Conservation (phyloP, 2,329 filamentous ascomycete genomes). For the Sarocladiaceae sp. region DNA sequence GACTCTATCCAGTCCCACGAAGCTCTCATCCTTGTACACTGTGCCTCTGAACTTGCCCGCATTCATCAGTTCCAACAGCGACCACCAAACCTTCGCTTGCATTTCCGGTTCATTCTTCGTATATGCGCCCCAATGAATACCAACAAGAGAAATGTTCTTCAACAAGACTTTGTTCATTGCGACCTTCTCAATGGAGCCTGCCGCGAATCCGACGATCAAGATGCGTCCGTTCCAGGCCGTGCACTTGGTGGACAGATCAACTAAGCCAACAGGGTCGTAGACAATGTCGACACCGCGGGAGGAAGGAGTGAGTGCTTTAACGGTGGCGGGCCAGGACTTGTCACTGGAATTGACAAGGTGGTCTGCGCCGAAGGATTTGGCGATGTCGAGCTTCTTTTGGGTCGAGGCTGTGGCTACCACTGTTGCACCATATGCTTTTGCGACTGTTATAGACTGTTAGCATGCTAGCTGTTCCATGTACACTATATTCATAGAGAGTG, state of each 20-base stretch:
- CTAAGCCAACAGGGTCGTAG: constrained; percentile 88
- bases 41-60: constrained; percentile 78
- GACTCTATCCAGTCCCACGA: constrained; percentile 76
- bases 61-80: constrained; percentile 72
- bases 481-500: not conserved
- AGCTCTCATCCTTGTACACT: constrained; percentile 76
- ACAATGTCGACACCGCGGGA: constrained; percentile 81
- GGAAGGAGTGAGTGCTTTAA: constrained; percentile 73
- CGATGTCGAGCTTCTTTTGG: constrained; percentile 73
- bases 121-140: constrained; percentile 90
- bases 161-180: constrained; percentile 87
- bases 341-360: constrained; percentile 74
- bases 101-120: constrained; percentile 65
- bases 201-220: constrained; percentile 82
- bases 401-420: constrained; percentile 92
- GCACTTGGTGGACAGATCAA: constrained; percentile 85
- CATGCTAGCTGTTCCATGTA: constrained; percentile 1
- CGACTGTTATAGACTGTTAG: constrained; percentile 44
- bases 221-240: constrained; percentile 89
- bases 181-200: constrained; percentile 75
- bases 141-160: constrained; percentile 90
- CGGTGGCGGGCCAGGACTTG: constrained; percentile 57
- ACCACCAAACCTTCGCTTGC: constrained; percentile 73
- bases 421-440: constrained; percentile 84
- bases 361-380: constrained; percentile 78